Base-by-base conservation (phyloP, 257 asterid species). In the Pogostemon cablin region DNA sequence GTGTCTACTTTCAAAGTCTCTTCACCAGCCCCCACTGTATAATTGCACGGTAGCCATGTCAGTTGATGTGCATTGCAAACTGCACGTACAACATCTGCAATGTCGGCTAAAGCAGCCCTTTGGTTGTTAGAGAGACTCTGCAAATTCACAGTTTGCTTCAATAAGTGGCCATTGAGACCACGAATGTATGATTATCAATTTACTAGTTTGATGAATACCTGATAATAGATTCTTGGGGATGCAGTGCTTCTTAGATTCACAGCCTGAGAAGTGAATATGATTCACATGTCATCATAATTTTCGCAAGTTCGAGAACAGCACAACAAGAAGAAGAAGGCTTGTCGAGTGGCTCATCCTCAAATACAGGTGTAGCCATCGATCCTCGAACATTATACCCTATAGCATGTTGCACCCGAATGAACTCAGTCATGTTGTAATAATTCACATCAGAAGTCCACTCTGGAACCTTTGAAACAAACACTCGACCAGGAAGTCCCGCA, bases 401-500 rank as follows among this genome's bases (percentile, higher is more conserved):
- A 2, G 96, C 98, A 77, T 91, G 70, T 43, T 85, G 83, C 41
- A 85, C 72, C 50, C 98, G 77, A 68, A 87, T 49, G 68, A 83
- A 91, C 81, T 91, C 98, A 20, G 81, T 77, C 77, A 81, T 79
- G 37, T 74, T 85, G 68, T 91, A 89, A 81, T 83, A 92, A 79
- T 49, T 38, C 55, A 92, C 90, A 78, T 83, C 84, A 71, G 98
- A 86, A 2, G 98, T 87, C 96, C 98, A 92, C 74, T 87, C 98
- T 7, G 96, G 98, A 48, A 85, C 80, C 74, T 78, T 82, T 8
- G 96, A 87, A 25, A 79, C 43, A 69, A 84, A 92, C 32, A 92
- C 98, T 17, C 98, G 95, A 67, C 96, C 96, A n/a, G 93, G 96
- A 81, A 92, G 96, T 55, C 98, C 98, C 0, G 67, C 77, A 60